A percentile compares a stretch with the other conserved stretches of the same genome.
phyloP scores from a whole-genome alignment of 495 filamentous ascomycete genomes.

The Penicillium antarcticum region DNA sequence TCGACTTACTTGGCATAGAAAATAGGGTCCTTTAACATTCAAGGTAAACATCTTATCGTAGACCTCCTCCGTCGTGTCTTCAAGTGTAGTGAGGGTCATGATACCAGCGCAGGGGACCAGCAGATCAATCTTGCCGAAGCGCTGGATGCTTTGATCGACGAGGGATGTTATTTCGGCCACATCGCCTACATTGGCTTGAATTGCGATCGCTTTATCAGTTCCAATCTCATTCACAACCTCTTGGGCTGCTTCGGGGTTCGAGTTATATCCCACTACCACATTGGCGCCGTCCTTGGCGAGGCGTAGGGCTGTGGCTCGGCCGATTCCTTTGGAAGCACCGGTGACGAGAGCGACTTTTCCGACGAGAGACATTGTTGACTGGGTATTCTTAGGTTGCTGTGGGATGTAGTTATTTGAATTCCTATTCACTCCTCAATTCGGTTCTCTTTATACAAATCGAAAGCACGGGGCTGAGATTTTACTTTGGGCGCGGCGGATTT shows the following conservation, averaged over 20 bases:
- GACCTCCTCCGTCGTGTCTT: slow-evolving; percentile 53
- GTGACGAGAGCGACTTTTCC: slow-evolving; percentile 38
- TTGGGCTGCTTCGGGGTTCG: slow-evolving; percentile 50
- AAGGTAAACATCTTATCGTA: slow-evolving; percentile 54
- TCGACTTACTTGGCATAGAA: slow-evolving; percentile 53
- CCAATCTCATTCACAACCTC: slow-evolving; percentile 54
- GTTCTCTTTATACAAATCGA: too few species aligned
- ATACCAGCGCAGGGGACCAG: slow-evolving; percentile 60
- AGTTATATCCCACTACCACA: slow-evolving; percentile 62
- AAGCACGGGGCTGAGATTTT: too few species aligned
- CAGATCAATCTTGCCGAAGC: slow-evolving; percentile 57
- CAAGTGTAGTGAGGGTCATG: slow-evolving; percentile 51
- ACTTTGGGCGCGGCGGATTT: too few species aligned
- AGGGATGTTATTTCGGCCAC: slow-evolving; percentile 38
- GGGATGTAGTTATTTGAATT: too few species aligned
- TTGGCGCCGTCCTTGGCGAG: slow-evolving; percentile 58
- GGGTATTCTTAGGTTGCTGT: too few species aligned
- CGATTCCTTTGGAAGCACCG: slow-evolving; percentile 66
- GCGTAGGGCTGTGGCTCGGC: slow-evolving; percentile 52
- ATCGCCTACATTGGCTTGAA: slow-evolving; percentile 50
- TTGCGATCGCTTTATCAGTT: slow-evolving; percentile 45
- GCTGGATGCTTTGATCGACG: slow-evolving; percentile 41
- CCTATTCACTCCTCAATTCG: too few species aligned
- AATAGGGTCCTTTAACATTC: slow-evolving; percentile 69
- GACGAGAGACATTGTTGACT: too few species aligned